phyloP scores from a whole-genome alignment of 2,329 filamentous ascomycete genomes.

The Colletotrichum eleusines region DNA sequence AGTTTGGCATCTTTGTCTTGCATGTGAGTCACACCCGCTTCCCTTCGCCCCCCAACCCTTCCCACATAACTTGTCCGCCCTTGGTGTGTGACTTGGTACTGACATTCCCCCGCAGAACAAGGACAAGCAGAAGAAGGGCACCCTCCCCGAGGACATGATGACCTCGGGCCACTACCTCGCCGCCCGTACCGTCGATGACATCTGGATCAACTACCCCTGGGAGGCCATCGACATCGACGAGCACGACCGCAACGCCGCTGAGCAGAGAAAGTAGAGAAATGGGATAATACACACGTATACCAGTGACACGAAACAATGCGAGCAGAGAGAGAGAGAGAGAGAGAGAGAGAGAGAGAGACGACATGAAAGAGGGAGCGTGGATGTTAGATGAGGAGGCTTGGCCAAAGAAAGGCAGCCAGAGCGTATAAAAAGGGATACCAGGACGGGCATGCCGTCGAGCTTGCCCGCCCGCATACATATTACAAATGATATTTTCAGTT shows the following conservation, averaged over 20 bases:
- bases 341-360: neutral
- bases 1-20: conserved; percentile 95
- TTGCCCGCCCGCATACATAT: conserved; percentile 31
- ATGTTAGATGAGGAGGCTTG: conserved; percentile 17
- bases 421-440: conserved; percentile 35
- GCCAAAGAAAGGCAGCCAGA: conserved; percentile 4
- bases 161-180: conserved; percentile 81
- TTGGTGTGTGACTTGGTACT: conserved; percentile 26
- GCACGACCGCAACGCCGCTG: conserved; percentile 79
- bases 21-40: conserved; percentile 71
- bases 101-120: conserved; percentile 80
- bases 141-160: conserved; percentile 82
- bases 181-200: conserved; percentile 88
- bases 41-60: rapidly evolving
- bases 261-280: conserved; percentile 50
- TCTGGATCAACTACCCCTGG: conserved; percentile 99
- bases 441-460: conserved; percentile 30
- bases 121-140: conserved; percentile 95
- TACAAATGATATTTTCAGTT: conserved; percentile 38
- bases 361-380: conserved; percentile 5
- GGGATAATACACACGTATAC: conserved; percentile 7
- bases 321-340: conserved; percentile 7
- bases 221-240: conserved; percentile 94
- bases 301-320: conserved; percentile 13
- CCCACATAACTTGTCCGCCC: neutral